These are phyloP conservation scores for Fraxinus ornus DNA, from an alignment of 305 asterid species.

Conservation along the genomic window DNA sequence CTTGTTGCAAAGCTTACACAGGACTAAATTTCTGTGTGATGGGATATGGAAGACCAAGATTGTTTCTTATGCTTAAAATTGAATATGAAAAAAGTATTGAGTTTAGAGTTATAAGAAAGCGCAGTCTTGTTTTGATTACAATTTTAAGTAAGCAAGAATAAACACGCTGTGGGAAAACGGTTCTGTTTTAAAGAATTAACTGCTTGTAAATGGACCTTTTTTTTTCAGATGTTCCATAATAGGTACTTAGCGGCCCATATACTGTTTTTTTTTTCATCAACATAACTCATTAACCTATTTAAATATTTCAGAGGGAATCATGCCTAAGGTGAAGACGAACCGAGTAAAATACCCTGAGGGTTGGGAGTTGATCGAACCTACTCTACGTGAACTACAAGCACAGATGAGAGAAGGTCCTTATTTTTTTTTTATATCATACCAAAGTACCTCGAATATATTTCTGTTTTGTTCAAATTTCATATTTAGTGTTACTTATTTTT, in stretches of 20 bases:
- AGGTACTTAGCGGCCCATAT: background rate
- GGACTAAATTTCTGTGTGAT: background rate
- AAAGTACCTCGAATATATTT: background rate
- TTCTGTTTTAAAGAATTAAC: background rate
- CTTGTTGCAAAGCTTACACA: background rate
- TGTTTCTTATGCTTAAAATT: background rate
- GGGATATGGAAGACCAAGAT: background rate
- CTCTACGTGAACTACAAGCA: conserved; percentile 66
- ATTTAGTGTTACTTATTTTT: background rate
- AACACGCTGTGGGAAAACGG: background rate
- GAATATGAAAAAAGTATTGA: background rate
- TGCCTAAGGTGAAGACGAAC: conserved; percentile 73
- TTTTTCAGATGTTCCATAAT: background rate
- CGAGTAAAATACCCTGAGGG: conserved; percentile 69
- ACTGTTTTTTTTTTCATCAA: background rate
- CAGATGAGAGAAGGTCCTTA: conserved; percentile 72
- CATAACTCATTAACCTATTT: background rate
- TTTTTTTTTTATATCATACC: background rate
- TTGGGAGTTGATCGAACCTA: conserved; percentile 79
- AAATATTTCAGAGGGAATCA: conserved; percentile 26
- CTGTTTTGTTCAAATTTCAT: background rate
- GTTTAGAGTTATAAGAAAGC: background rate
- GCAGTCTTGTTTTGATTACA: background rate
- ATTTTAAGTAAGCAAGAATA: background rate
- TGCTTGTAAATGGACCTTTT: background rate